These are phyloP conservation scores for Arxiozyma heterogenica DNA, from an alignment of 1,139 yeast genomes.

Conservation along the genomic window DNA sequence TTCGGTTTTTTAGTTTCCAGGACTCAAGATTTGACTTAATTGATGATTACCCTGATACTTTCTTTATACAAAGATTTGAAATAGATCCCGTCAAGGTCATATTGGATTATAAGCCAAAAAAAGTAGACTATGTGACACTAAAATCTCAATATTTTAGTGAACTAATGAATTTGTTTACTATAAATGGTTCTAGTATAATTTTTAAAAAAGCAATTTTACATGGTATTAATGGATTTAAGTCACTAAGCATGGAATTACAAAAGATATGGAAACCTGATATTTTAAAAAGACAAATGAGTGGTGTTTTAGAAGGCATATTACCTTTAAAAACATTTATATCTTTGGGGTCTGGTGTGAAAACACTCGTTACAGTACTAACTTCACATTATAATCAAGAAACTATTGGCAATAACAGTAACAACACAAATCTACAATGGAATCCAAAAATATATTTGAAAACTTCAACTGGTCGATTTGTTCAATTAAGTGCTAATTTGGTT, in stretches of 20 bases:
- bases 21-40: slow-evolving; percentile 60
- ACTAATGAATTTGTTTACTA: slow-evolving; percentile 74
- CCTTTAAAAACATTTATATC: slow-evolving; percentile 72
- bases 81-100: slow-evolving; percentile 55
- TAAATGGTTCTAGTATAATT: slow-evolving; percentile 73
- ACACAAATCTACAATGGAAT: slow-evolving; percentile 50
- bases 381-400: slow-evolving; percentile 50
- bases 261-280: slow-evolving; percentile 83
- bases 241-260: slow-evolving; percentile 47
- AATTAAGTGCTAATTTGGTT: slow-evolving; percentile 76
- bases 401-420: neutral
- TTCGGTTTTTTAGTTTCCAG: slow-evolving; percentile 71
- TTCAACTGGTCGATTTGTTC: slow-evolving; percentile 72
- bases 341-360: slow-evolving; percentile 70
- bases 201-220: slow-evolving; percentile 54
- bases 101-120: slow-evolving; percentile 88
- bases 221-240: slow-evolving; percentile 69
- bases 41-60: slow-evolving; percentile 45
- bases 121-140: slow-evolving; percentile 72
- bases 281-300: slow-evolving; percentile 64
- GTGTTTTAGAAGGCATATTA: slow-evolving; percentile 74
- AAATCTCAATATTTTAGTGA: slow-evolving; percentile 81
- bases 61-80: slow-evolving; percentile 61
- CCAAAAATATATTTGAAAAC: slow-evolving; percentile 68
- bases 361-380: slow-evolving; percentile 64